These are phyloP conservation scores for Sporobolomyces pararoseus DNA, from an alignment of 768 basidiomycete species.

Conservation along the genomic window DNA sequence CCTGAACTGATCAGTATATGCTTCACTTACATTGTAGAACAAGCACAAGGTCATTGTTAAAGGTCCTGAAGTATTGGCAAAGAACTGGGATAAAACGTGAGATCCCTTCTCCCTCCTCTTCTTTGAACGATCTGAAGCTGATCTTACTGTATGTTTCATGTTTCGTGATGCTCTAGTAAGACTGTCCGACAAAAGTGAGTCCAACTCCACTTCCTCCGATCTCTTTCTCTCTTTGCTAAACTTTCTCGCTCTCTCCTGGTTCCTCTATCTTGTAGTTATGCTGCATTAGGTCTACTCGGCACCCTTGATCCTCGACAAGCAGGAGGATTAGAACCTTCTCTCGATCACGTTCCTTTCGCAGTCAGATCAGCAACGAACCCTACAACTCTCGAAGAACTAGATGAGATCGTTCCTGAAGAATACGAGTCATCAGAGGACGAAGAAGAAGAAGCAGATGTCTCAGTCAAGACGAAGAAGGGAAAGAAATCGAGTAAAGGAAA, in stretches of 20 bases:
- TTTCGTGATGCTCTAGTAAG: conserved; percentile 21
- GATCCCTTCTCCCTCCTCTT: background rate
- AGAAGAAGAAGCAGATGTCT: conserved; percentile 3
- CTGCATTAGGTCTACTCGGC: conserved; percentile 30
- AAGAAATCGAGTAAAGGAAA: conserved; percentile 5
- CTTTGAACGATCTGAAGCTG: background rate
- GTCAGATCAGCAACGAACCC: conserved; percentile 16
- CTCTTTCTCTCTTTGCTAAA: background rate
- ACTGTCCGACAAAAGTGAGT: conserved; percentile 41
- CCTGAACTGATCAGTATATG: background rate
- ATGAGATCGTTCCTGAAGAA: background rate
- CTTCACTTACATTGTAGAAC: background rate
- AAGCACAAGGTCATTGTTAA: conserved; percentile 41
- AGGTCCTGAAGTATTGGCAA: conserved; percentile 26
- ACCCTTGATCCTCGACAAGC: conserved; percentile 34
- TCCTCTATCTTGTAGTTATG: conserved; percentile 22
- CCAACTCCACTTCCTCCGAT: background rate
- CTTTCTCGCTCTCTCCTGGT: background rate
- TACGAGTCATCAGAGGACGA: conserved; percentile 7
- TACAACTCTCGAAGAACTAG: conserved; percentile 29
- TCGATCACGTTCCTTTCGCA: conserved; percentile 18
- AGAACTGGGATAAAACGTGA: conserved; percentile 39
- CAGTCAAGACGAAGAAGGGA: background rate
- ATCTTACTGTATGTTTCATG: background rate
- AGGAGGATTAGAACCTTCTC: conserved; percentile 38